Percentiles rank a stretch among this genome's conserved stretches.
These are phyloP conservation scores for Ceratonia siliqua DNA, from an alignment of 306 rosid genomes.

Conservation along the genomic window DNA sequence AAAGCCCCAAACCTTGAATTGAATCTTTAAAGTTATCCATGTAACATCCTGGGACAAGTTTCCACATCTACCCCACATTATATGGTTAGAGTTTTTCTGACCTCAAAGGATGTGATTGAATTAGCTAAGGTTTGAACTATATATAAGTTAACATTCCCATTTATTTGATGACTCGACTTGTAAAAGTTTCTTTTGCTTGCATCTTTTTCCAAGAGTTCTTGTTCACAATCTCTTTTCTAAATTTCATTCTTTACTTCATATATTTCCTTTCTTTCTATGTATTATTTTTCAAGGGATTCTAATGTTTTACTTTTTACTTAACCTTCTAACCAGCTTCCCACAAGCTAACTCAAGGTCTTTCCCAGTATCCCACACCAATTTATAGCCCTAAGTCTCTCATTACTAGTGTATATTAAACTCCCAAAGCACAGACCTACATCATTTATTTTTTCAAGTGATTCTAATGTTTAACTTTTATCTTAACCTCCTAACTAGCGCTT, in stretches of 20 bases:
- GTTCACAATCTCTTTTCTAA: background rate
- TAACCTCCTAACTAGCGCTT: background rate
- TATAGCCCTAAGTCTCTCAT: background rate
- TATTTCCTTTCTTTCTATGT: background rate
- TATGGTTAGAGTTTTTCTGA: background rate
- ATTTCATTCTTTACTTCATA: background rate
- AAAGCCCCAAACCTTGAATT: background rate
- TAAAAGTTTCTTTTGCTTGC: background rate
- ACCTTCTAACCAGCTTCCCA: background rate
- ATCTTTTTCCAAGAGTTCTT: background rate
- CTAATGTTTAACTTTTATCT: background rate
- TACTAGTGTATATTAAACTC: background rate
- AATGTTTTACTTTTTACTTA: background rate
- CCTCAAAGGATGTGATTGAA: slow-evolving; percentile 3
- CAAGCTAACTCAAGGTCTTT: slow-evolving; percentile 7
- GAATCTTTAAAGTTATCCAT: background rate
- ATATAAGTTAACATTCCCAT: background rate
- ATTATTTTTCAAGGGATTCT: background rate
- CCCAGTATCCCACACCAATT: background rate
- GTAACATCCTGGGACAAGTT: background rate
- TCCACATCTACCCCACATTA: background rate
- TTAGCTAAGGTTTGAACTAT: background rate
- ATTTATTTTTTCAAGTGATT: background rate
- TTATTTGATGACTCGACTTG: background rate
- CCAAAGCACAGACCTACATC: background rate